Evolutionary conservation across 176 grass and related monocot genomes (phyloP), one percentile per base, ranked within the genome.

Genomic region (Musa beccarii): DNA sequence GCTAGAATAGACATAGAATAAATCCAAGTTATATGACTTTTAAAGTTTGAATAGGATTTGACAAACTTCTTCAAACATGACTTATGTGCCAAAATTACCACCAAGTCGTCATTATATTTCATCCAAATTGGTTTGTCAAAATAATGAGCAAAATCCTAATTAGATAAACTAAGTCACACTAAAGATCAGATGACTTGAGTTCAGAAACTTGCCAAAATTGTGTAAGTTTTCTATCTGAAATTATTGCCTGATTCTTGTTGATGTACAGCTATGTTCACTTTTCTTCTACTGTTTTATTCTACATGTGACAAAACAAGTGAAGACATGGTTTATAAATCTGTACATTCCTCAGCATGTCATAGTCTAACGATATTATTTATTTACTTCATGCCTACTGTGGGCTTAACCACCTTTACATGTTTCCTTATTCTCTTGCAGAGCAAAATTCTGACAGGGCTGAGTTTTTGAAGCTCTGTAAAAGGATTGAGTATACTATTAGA

Each of bases 401-500:
- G 51, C n/a, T 51, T 8, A 49, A 69, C 43, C 53, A 28, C 66
- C 71, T 78, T 66, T 86, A 78, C 86, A 50, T 1, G 51, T 75
- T 12, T 53, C 53, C 0, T 25, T 34, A 76, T 26, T 84, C 80
- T 93, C 66, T 82, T 79, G 70, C 84, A 94, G 95, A 98, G 76
- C 82, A 82, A 2, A 75, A 86, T 73, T 84, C 66, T 8, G 95
- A 98, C 69, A 87, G 76, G 73, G 71, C 78, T 21, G 95, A 98
- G 61, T 98, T 98, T 82, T 51, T 98, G 61, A 98, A 91, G 73
- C 88, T 98, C 66, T 87, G 90, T 83, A 98, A 87, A 80, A 87
- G 90, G 88, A 74, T 94, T 71, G 95, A 98, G 79, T 91, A 98
- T 63, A 89, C 88, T 66, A 86, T 98, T 51, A 86, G 95, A 66